Evolutionary conservation across 345 rosid genomes (phyloP).

Genomic region (Eutrema heterophyllum): DNA sequence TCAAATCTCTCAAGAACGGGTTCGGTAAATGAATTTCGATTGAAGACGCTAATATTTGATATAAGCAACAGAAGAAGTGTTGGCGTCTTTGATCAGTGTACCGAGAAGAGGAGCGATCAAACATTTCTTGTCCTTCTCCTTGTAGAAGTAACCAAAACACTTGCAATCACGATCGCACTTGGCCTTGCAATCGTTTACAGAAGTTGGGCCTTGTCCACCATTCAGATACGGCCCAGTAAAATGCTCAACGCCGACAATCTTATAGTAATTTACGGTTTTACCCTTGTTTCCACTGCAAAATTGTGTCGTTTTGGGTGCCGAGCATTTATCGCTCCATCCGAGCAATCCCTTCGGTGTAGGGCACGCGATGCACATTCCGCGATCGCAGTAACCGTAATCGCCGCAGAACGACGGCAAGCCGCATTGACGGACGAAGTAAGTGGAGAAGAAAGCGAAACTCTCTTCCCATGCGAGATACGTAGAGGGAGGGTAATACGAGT

Average conservation of each 20-base stretch:
- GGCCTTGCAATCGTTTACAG: constrained; percentile 33
- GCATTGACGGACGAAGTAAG: constrained; percentile 32
- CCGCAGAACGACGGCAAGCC: constrained; percentile 33
- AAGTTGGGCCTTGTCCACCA: constrained; percentile 39
- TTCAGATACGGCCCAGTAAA: constrained; percentile 37
- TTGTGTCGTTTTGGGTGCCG: constrained; percentile 10
- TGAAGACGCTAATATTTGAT: constrained; percentile 24
- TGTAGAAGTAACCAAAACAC: constrained; percentile 57
- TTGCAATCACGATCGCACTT: constrained; percentile 52
- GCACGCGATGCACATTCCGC: constrained; percentile 28
- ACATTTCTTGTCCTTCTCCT: constrained; percentile 38
- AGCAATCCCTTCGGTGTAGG: constrained; percentile 26
- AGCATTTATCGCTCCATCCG: constrained; percentile 45
- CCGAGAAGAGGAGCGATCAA: constrained; percentile 30
- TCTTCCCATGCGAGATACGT: constrained; percentile 35
- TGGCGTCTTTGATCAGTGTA: constrained; percentile 20
- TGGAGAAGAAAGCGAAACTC: constrained; percentile 41
- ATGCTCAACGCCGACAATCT: constrained; percentile 51
- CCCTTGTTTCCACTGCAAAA: constrained; percentile 15
- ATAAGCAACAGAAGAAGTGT: constrained; percentile 29
- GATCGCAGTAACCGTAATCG: constrained; percentile 30
- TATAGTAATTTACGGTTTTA: constrained; percentile 17
- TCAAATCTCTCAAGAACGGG: too few species aligned
- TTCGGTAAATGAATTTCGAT: too few species aligned
- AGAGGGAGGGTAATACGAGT: constrained; percentile 36